phyloP scores from a whole-genome alignment of 2,329 filamentous ascomycete genomes.

The Penicillium frequentans region DNA sequence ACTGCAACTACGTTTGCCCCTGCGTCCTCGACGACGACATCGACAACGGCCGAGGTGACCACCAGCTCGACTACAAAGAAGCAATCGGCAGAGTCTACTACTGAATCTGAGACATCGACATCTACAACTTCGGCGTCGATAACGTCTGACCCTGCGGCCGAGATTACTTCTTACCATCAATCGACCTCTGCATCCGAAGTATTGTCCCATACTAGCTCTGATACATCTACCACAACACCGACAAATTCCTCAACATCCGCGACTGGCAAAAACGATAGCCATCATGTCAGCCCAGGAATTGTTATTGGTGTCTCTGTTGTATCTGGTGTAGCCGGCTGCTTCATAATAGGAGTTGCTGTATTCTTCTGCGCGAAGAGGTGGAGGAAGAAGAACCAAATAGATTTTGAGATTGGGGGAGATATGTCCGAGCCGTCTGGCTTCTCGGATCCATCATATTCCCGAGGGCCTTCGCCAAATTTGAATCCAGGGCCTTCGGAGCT shows the following conservation, averaged over 20 bases:
- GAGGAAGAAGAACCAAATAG: slow-evolving; percentile 23
- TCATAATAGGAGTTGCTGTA: slow-evolving; percentile 33
- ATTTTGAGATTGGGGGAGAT: slow-evolving; percentile 42
- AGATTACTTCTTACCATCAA: neutral
- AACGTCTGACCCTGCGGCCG: neutral
- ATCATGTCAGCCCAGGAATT: slow-evolving; percentile 27
- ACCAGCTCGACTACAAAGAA: slow-evolving; percentile 1
- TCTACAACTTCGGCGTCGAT: neutral
- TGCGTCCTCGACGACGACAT: slow-evolving; percentile 4
- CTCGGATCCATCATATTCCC: slow-evolving; percentile 21
- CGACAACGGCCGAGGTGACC: neutral
- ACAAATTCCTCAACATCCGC: slow-evolving; percentile 6
- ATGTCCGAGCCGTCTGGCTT: slow-evolving; percentile 41
- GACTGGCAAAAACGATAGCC: slow-evolving; percentile 1
- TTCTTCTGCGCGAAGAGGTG: slow-evolving; percentile 33
- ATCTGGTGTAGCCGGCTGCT: slow-evolving; percentile 36
- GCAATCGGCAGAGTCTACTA: neutral
- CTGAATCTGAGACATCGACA: neutral
- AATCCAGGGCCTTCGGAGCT: slow-evolving; percentile 11
- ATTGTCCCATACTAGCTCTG: slow-evolving; percentile 2
- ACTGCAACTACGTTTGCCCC: slow-evolving; percentile 34
- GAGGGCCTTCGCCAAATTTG: slow-evolving; percentile 19
- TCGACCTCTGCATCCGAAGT: slow-evolving; percentile 1
- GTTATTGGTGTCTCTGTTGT: slow-evolving; percentile 40
- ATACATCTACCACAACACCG: neutral